These are phyloP conservation scores for Chytriomyces sp. DNA, from an alignment of 192 early-diverging fungal species.

Conservation along the genomic window DNA sequence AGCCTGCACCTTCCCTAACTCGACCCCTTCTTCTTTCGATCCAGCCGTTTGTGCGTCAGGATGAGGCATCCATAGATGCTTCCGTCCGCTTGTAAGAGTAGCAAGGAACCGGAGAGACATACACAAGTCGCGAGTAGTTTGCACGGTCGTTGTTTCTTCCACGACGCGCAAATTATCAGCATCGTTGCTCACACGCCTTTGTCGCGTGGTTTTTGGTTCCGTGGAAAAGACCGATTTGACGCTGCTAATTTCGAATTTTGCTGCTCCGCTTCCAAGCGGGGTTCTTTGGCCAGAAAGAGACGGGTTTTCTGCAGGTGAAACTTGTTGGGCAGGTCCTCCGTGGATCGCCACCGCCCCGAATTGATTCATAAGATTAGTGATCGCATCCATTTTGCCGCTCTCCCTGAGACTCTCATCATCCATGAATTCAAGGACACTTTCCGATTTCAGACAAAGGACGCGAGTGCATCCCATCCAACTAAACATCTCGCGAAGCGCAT, in stretches of 20 bases:
- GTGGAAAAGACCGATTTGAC: not conserved
- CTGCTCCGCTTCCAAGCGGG: no score
- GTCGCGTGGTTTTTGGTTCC: not conserved
- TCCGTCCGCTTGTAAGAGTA: not conserved
- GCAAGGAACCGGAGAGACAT: slow-evolving; percentile 11
- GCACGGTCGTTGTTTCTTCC: not conserved
- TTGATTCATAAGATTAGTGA: not conserved
- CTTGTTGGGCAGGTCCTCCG: no score
- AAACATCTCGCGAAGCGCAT: slow-evolving; percentile 3
- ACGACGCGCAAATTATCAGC: not conserved
- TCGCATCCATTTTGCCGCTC: not conserved
- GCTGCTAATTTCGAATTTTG: not conserved
- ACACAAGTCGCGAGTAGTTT: not conserved
- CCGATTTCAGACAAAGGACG: not conserved
- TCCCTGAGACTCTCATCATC: not conserved
- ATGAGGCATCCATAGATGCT: slow-evolving; percentile 13
- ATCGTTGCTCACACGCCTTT: not conserved
- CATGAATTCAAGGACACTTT: not conserved
- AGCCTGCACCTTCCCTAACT: not conserved
- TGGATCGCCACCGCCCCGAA: not conserved
- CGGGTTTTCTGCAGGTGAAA: no score
- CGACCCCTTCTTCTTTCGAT: not conserved
- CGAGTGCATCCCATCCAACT: slow-evolving; percentile 20
- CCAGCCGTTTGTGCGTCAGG: not conserved
- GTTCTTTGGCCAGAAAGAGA: no score